Evolutionary conservation across 129 eudicot genomes (phyloP), one percentile per base, ranked within the genome.

Genomic region (Lactuca sativa): DNA sequence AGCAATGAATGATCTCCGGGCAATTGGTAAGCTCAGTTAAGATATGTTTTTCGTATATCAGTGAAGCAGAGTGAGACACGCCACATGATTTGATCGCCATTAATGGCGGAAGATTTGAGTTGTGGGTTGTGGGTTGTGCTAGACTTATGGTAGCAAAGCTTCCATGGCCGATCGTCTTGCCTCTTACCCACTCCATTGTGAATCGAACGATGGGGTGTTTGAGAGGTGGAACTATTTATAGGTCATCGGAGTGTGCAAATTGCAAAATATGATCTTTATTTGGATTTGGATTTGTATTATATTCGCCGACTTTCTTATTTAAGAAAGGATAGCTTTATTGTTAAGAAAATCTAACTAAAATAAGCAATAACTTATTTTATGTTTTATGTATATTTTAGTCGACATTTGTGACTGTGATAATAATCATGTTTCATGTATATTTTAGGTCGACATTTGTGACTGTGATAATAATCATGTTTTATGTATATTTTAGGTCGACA

Each of bases 71-170:
- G 4, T 62, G 79, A 0, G 84, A 71, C 56, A 43, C 75, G 2
- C 64, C 74, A 21, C 85, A 88, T 0, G 96, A 82, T 66, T 92
- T 92, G 8, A 92, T 86, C 9, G 92, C 97, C 79, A 92, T 82
- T 7, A 76, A 52, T 12, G 76, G 64, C 18, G 85, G 86, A 57
- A 53, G 34, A 6, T 13, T 25, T 21, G 66, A 59, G n/a, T 55
- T 73, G 4, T 73, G 81, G 44, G 3, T 77, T 56, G 66, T 88
- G 56, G 90, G 81, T 21, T 73, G 77, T 16, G 97, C 97, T 43
- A 86, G 66, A 69, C 62, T 84, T 56, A 91, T 96, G 13, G 77
- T 82, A 5, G 81, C 93, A 32, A 88, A 92, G 69, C 87, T 88
- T 57, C 97, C 97, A 43, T 81, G 88, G n/a, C 97, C 97, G 32